Percentiles rank a stretch among this genome's conserved stretches.
phyloP scores from a whole-genome alignment of 1,284 basidiomycete species.

The Melampsora americana region DNA sequence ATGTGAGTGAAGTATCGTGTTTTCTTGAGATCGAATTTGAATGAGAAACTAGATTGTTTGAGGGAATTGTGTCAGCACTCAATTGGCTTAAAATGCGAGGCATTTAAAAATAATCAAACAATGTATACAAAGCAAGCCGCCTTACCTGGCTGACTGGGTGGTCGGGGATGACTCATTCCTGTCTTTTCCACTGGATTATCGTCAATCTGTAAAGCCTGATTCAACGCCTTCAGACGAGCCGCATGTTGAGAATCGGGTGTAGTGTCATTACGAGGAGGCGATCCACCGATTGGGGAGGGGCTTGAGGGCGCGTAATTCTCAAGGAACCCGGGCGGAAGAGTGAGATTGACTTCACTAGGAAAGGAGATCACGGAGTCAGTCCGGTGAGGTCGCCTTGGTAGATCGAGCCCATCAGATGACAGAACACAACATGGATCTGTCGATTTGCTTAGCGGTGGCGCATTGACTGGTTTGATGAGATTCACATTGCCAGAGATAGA shows the following conservation, averaged over 20 bases:
- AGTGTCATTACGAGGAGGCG: not conserved
- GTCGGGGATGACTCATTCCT: not conserved
- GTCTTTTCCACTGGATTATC: not conserved
- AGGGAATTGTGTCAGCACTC: not conserved
- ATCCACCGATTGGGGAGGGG: not conserved
- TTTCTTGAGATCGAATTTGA: not conserved
- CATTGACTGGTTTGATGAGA: not conserved
- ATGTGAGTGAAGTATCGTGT: not conserved
- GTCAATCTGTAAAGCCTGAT: conserved; percentile 2
- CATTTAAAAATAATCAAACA: too few relatives aligned
- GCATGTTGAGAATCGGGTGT: not conserved
- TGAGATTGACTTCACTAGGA: not conserved
- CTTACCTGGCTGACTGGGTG: too few relatives aligned
- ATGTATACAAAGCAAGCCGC: too few relatives aligned
- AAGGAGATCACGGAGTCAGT: not conserved
- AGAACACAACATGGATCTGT: not conserved
- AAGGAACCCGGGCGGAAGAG: not conserved
- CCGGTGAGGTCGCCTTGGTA: not conserved
- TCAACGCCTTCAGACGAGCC: not conserved
- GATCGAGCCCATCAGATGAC: not conserved
- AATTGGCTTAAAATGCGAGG: too few relatives aligned
- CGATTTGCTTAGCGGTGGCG: not conserved
- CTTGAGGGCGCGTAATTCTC: not conserved
- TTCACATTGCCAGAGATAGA: conserved; percentile 3
- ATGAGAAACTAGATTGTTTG: not conserved